Conservation (phyloP, 345 rosid genomes). For the Pistacia vera region DNA sequence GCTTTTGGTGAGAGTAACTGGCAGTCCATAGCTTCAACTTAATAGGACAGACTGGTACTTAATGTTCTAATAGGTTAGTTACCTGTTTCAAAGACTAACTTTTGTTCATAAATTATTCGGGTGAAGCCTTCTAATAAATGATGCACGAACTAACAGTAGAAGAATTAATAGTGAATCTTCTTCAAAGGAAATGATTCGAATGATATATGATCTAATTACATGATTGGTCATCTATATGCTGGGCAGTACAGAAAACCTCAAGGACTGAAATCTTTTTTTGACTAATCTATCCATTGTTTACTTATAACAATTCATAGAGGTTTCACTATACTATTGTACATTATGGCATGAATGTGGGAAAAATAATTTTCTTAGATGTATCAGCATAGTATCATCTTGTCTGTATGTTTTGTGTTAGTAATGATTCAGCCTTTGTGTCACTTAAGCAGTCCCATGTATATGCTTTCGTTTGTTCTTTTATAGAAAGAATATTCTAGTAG, state of each 20-base stretch:
- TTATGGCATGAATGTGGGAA: neutral
- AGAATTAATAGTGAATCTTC: neutral
- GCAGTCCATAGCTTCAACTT: conserved; percentile 83
- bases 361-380: conserved; percentile 1
- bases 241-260: too few relatives aligned
- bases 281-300: neutral
- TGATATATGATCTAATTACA: neutral
- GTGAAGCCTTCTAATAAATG: neutral
- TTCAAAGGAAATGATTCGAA: conserved; percentile 7
- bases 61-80: conserved; percentile 90
- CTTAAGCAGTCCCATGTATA: neutral
- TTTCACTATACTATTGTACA: neutral
- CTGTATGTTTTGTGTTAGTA: neutral
- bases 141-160: neutral
- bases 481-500: neutral
- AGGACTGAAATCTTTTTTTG: too few relatives aligned
- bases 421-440: neutral
- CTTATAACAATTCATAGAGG: neutral
- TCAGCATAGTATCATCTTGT: neutral
- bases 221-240: too few relatives aligned
- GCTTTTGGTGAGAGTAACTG: conserved; percentile 73
- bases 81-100: conserved; percentile 7
- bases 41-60: conserved; percentile 76
- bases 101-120: neutral
- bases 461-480: neutral